Percentiles rank a stretch among this genome's conserved stretches.
Evolutionary conservation across 306 rosid species (phyloP).

Genomic region (Potentilla sterilis): DNA sequence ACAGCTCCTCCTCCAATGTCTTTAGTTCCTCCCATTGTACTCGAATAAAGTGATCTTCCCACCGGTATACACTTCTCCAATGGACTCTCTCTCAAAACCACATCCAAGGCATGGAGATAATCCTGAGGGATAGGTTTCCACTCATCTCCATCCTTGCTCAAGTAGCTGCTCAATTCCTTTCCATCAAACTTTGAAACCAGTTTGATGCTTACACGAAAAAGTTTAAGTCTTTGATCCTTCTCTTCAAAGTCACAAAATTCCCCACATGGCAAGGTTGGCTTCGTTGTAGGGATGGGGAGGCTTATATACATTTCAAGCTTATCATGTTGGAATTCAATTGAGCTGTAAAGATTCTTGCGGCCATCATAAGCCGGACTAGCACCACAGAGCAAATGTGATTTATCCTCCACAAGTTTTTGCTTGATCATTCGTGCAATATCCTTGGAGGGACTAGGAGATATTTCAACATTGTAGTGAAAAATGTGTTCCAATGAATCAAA

Average conservation of each 20-base stretch:
- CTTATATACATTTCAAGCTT: slow-evolving; percentile 78
- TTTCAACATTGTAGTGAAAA: slow-evolving; percentile 93
- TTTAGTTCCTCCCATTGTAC: slow-evolving; percentile 75
- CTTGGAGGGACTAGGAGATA: slow-evolving; percentile 85
- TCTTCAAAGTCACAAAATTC: slow-evolving; percentile 42
- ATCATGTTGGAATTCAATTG: slow-evolving; percentile 75
- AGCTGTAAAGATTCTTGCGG: slow-evolving; percentile 80
- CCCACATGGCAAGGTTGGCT: slow-evolving; percentile 34
- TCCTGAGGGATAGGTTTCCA: slow-evolving; percentile 96
- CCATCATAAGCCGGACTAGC: slow-evolving; percentile 92
- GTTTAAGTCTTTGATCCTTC: slow-evolving; percentile 52
- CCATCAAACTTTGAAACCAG: slow-evolving; percentile 82
- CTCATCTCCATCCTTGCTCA: slow-evolving; percentile 74
- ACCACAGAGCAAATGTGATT: slow-evolving; percentile 60
- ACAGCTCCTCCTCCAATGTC: slow-evolving; percentile 95
- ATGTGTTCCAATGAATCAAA: slow-evolving; percentile 68
- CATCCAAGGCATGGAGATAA: slow-evolving; percentile 95
- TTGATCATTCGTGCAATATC: slow-evolving; percentile 76
- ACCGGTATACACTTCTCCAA: slow-evolving; percentile 76
- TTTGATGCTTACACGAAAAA: slow-evolving; percentile 67
- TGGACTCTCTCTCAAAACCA: slow-evolving; percentile 80
- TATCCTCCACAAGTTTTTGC: slow-evolving; percentile 65
- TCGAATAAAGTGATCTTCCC: slow-evolving; percentile 85
- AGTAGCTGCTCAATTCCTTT: slow-evolving; percentile 60
- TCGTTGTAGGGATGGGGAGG: slow-evolving; percentile 64